Base-by-base conservation (phyloP, 1,139 yeast genomes). In the Taphrina deformans region DNA sequence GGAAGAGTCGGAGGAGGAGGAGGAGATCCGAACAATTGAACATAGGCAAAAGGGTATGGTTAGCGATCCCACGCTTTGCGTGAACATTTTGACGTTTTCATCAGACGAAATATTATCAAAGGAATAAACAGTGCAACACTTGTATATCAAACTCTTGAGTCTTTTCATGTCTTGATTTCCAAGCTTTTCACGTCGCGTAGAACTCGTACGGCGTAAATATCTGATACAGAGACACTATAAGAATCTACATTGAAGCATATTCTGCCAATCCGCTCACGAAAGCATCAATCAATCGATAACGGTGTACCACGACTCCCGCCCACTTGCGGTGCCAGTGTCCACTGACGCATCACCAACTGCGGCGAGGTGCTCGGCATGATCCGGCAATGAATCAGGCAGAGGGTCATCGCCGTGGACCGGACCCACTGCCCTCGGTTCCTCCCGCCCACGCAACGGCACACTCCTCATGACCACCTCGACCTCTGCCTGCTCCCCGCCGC, bases 1-100 rank as follows among this genome's bases (percentile, higher is more conserved):
- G 18, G 52, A 44, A 10, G 7, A 44, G 12, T 26, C 18, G 10
- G 46, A 40, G 12, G 35, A 48, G 18, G 52, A 44, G 10, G 7
- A 44, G 12, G 48, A 44, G 24, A 23, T 38, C n/a, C 50, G 27
- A 24, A 18, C 6, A 24, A 27, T 46, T 48, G 52, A 48, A 48
- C 21, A 48, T 48, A 48, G 48, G 48, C 27, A 44, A 44, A 44
- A 44, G 16, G 48, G 24, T 44, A 10, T 44, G 48, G n/a, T 44
- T 44, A 44, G 48, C 48, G 48, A 21, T 3, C 6, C 14, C 24
- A 21, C 27, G 48, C 27, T 6, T 21, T 44, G 48, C 44, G 21
- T 38, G n/a, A 38, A 6, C 6, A n/a, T n/a, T 29, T 29, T 29
- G 33, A 29, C 44, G 14, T 38, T n/a, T n/a, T n/a, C n/a, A n/a